These are phyloP conservation scores for Dillenia turbinata DNA, from an alignment of 164 flowering plant species.

Conservation along the genomic window DNA sequence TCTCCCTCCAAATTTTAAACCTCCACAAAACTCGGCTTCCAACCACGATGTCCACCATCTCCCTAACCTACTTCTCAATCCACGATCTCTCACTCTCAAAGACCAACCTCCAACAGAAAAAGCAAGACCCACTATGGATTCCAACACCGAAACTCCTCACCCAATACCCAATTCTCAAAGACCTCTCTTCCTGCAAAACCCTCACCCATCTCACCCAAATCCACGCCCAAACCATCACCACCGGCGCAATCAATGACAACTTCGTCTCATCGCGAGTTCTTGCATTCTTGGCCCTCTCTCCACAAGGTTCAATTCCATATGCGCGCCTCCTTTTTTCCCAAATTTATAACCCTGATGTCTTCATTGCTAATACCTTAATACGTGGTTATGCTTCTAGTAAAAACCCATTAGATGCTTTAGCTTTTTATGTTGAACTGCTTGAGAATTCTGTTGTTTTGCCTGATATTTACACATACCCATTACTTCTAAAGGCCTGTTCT, in stretches of 20 bases:
- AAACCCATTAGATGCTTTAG: conserved; percentile 17
- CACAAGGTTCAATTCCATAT: conserved; percentile 20
- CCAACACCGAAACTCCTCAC: conserved; percentile 19
- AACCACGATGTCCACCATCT: conserved; percentile 2
- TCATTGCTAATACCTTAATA: conserved; percentile 21
- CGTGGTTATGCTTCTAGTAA: conserved; percentile 17
- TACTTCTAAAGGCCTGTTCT: conserved; percentile 25
- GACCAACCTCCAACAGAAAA: background rate
- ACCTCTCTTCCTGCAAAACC: conserved; percentile 26
- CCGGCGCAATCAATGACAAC: conserved; percentile 19
- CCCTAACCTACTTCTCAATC: background rate
- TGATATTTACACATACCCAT: conserved; percentile 18
- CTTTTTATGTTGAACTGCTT: conserved; percentile 15
- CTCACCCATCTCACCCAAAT: conserved; percentile 27
- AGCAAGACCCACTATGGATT: conserved; percentile 20
- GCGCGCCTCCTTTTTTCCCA: conserved; percentile 20
- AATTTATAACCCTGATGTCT: conserved; percentile 21
- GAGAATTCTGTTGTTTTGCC: conserved; percentile 16
- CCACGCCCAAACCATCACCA: conserved; percentile 29
- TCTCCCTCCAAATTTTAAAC: conserved; percentile 5
- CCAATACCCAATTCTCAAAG: conserved; percentile 20
- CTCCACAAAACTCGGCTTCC: background rate
- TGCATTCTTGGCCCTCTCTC: conserved; percentile 29
- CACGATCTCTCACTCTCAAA: background rate
- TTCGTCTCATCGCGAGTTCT: conserved; percentile 29